Percentiles rank a stretch among this genome's conserved stretches.
These are phyloP conservation scores for Cercospora citrullina DNA, from an alignment of 2,329 filamentous ascomycete genomes.

Conservation along the genomic window DNA sequence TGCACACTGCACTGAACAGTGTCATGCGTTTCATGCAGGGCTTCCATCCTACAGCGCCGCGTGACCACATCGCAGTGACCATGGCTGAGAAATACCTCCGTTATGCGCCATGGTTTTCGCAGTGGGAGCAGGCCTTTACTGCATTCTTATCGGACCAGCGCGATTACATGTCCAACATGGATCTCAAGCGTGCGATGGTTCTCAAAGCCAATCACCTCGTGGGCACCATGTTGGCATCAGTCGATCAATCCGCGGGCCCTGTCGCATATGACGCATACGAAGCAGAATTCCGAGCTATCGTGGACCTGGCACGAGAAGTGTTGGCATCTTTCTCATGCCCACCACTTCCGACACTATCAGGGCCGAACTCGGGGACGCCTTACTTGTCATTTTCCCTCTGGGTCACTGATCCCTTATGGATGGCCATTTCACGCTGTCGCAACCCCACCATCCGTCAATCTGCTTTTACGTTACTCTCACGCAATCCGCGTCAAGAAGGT, in stretches of 20 bases:
- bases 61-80: conserved; percentile 35
- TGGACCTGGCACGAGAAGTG: conserved; percentile 37
- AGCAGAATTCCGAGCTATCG: conserved; percentile 38
- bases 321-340: conserved; percentile 37
- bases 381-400: conserved; percentile 38
- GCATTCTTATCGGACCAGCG: conserved; percentile 31
- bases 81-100: conserved; percentile 37
- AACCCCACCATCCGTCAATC: conserved; percentile 37
- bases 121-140: conserved; percentile 37
- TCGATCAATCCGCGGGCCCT: conserved; percentile 37
- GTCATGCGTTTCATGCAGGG: conserved; percentile 40
- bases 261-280: conserved; percentile 38
- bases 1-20: conserved; percentile 38
- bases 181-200: conserved; percentile 39
- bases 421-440: conserved; percentile 38
- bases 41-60: conserved; percentile 33
- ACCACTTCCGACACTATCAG: conserved; percentile 35
- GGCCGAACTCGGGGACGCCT: conserved; percentile 33
- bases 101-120: conserved; percentile 37
- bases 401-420: conserved; percentile 40
- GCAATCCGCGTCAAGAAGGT: conserved; percentile 38
- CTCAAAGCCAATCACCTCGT: conserved; percentile 40
- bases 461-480: conserved; percentile 36
- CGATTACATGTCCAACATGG: conserved; percentile 34
- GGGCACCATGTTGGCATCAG: conserved; percentile 36